Evolutionary conservation across 1,139 yeast genomes (phyloP).

Genomic region (Pichia terricola): DNA sequence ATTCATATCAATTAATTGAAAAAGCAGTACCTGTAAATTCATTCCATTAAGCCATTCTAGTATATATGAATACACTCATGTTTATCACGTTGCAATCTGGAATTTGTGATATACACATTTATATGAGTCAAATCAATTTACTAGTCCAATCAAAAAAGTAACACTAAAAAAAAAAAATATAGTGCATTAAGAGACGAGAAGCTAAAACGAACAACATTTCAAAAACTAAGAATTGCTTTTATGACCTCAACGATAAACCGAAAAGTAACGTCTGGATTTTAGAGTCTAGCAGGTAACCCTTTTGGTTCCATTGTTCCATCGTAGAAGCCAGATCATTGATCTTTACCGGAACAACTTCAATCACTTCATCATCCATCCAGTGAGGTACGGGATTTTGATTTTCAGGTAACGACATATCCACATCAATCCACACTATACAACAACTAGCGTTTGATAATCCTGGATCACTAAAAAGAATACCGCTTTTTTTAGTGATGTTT

Average conservation of each 20-base stretch:
- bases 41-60: too few relatives aligned
- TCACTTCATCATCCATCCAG: constrained; percentile 82
- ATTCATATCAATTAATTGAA: too few relatives aligned
- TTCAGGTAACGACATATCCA: constrained; percentile 57
- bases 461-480: constrained; percentile 71
- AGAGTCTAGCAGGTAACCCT: constrained; percentile 78
- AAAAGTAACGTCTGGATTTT: constrained; percentile 79
- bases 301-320: constrained; percentile 39
- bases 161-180: too few relatives aligned
- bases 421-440: constrained; percentile 67
- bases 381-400: constrained; percentile 63
- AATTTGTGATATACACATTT: not conserved
- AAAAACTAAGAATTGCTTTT: too few relatives aligned
- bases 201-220: too few relatives aligned
- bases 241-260: constrained; percentile 31
- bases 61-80: too few relatives aligned
- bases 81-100: too few relatives aligned
- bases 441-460: constrained; percentile 89
- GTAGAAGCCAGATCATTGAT: constrained; percentile 46
- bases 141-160: too few relatives aligned
- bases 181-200: too few relatives aligned
- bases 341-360: constrained; percentile 71
- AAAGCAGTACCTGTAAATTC: too few relatives aligned
- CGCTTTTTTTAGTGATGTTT: constrained; percentile 39
- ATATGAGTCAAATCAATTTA: not conserved